Conservation (phyloP, 1,284 basidiomycete genomes). For the Sanguinoderma infundibulare region DNA sequence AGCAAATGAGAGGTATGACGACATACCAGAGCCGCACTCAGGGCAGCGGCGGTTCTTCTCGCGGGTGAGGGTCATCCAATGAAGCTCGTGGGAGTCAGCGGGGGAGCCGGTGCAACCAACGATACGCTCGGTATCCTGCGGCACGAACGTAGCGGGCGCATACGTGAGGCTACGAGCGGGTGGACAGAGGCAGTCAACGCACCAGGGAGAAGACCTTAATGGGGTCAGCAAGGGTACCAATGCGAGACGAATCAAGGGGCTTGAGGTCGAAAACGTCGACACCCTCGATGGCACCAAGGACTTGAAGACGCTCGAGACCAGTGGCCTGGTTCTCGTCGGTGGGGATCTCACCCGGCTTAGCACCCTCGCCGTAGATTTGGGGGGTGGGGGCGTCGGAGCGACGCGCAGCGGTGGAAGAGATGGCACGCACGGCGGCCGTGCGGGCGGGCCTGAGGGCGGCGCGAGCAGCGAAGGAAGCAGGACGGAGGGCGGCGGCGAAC, state of each 20-base stretch:
- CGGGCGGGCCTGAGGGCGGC: constrained; percentile 33
- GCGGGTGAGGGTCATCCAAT: constrained; percentile 78
- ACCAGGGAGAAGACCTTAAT: constrained; percentile 90
- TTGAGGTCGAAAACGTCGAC: constrained; percentile 90
- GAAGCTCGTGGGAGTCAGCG: constrained; percentile 89
- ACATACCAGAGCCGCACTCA: constrained; percentile 88
- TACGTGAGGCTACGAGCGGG: background rate
- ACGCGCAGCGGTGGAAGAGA: constrained; percentile 58
- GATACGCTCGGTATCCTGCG: constrained; percentile 78
- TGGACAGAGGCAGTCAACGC: constrained; percentile 40
- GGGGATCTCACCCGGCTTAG: constrained; percentile 79
- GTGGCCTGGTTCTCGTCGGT: constrained; percentile 92
- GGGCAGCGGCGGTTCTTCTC: constrained; percentile 80
- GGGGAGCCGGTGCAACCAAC: constrained; percentile 93
- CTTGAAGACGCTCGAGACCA: constrained; percentile 95
- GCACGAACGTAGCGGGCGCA: constrained; percentile 15
- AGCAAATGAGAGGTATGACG: background rate
- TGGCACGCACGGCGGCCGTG: constrained; percentile 47
- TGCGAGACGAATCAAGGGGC: constrained; percentile 84
- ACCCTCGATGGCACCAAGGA: constrained; percentile 88
- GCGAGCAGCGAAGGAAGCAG: constrained; percentile 40
- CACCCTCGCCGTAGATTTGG: constrained; percentile 74
- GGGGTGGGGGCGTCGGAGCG: constrained; percentile 64
- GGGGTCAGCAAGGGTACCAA: constrained; percentile 90
- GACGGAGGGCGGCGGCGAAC: constrained; percentile 49